Base-by-base conservation (phyloP, 2,329 filamentous ascomycete genomes). In the Diaporthe sp. region DNA sequence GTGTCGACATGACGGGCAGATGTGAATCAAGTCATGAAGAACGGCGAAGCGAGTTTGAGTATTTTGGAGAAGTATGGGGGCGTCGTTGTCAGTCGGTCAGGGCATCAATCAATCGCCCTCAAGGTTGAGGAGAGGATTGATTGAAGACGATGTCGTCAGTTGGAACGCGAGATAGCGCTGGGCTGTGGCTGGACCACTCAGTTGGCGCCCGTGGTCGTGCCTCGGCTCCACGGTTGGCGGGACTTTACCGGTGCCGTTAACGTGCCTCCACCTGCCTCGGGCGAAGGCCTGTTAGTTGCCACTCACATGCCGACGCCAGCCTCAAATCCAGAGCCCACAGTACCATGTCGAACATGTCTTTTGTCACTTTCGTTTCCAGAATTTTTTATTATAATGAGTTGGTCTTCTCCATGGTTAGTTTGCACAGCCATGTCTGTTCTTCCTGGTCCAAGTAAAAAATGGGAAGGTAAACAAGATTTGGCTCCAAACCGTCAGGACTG, bases 1-100 rank as follows among this genome's bases (percentile, higher is more conserved):
- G 65, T 71, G 73, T 72, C 65, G 75, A 74, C 75, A 75, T 75
- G 9, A 55, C 71, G 53, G 61, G 61, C 53, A 39, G 61, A 22
- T 32, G n/a, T 25, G 37, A 13, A 17, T 69, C 70, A 70, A 61
- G 73, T 70, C 73, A 73, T 73, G 58, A 44, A 51, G 39, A 39
- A 37, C 12, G 58, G 30, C 2, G 27, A 13, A 12, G 58, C 7
- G 22, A 10, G n/a, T 25, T 10, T 4, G 17, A 39, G 13, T 53
- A 39, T 9, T 32, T 25, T 50, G 27, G 30, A 35, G 7, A 12
- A 10, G 15, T 30, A 12, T 22, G 22, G 3, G 9, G 22, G 27
- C 2, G 17, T 9, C 13, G 22, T 25, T 47, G 6, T 53, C 17
- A n/a, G 25, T 25, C 44, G 25, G 15, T 32, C 30, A 35, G 22